phyloP scores from a whole-genome alignment of 2,329 filamentous ascomycete genomes.

The Fusarium sp. region DNA sequence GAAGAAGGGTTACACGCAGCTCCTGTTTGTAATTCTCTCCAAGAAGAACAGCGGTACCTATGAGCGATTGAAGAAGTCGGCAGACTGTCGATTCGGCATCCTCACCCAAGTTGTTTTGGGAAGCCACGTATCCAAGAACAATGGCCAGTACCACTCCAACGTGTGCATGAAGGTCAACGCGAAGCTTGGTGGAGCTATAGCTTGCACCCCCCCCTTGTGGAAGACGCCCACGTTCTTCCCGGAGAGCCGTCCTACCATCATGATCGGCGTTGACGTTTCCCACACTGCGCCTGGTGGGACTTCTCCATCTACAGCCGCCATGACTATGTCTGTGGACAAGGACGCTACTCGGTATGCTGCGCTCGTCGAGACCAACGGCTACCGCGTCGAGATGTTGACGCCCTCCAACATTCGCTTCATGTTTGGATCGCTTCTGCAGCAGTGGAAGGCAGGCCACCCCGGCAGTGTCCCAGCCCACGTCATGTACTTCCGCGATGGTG shows the following conservation, averaged over 20 bases:
- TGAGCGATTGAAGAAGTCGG: slow-evolving; percentile 89
- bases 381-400: slow-evolving; percentile 84
- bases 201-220: slow-evolving; percentile 57
- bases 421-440: slow-evolving; percentile 73
- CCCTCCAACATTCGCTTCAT: slow-evolving; percentile 76
- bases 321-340: slow-evolving; percentile 85
- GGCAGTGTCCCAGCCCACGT: slow-evolving; percentile 74
- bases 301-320: slow-evolving; percentile 85
- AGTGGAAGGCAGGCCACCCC: slow-evolving; percentile 75
- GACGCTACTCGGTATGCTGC: slow-evolving; percentile 84
- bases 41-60: slow-evolving; percentile 82
- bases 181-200: slow-evolving; percentile 90
- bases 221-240: slow-evolving; percentile 55
- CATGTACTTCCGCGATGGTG: slow-evolving; percentile 94
- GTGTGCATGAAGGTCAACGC: slow-evolving; percentile 98
- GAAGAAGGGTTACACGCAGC: slow-evolving; percentile 73
- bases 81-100: slow-evolving; percentile 88
- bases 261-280: slow-evolving; percentile 93
- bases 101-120: slow-evolving; percentile 87
- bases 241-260: slow-evolving; percentile 75
- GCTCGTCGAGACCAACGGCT: slow-evolving; percentile 86
- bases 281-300: slow-evolving; percentile 80
- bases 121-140: slow-evolving; percentile 77
- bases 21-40: slow-evolving; percentile 84
- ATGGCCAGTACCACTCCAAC: slow-evolving; percentile 91